Percentiles rank a stretch among this genome's conserved stretches.
Evolutionary conservation across 2,329 filamentous ascomycete genomes (phyloP).

Genomic region (Monosporascus sp.): DNA sequence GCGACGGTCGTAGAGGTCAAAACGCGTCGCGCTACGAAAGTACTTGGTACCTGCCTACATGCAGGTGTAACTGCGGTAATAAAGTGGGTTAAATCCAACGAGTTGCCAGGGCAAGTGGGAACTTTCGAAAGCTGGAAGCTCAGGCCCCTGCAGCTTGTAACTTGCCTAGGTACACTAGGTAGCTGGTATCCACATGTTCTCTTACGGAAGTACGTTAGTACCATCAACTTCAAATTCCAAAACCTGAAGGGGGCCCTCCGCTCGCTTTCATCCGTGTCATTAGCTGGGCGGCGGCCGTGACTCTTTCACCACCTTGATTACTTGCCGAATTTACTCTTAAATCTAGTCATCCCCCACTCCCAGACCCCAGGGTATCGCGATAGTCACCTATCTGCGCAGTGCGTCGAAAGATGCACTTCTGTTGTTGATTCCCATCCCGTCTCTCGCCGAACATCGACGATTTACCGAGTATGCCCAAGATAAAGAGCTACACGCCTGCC

Average conservation of each 20-base stretch:
- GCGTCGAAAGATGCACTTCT: constrained; percentile 17
- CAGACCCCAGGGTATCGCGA: background rate
- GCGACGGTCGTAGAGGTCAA: background rate
- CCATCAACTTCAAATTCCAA: background rate
- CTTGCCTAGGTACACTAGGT: too few species aligned
- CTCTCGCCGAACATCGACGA: constrained; percentile 16
- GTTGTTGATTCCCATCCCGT: constrained; percentile 10
- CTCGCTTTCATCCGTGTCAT: too few species aligned
- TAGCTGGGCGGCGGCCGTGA: too few species aligned
- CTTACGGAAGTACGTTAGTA: background rate
- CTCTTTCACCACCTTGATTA: background rate
- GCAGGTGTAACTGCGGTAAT: background rate
- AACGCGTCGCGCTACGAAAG: background rate
- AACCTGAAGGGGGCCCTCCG: background rate
- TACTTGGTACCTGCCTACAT: background rate
- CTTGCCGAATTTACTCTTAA: background rate
- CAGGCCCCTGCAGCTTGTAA: too few species aligned
- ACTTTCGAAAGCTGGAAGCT: background rate
- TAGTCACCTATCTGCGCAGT: background rate
- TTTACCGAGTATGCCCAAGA: constrained; percentile 64
- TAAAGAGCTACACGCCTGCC: constrained; percentile 77
- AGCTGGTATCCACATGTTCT: background rate
- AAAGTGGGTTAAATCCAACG: background rate
- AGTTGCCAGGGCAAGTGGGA: background rate
- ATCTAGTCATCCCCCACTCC: background rate